Percentiles rank a stretch among this genome's conserved stretches.
These are phyloP conservation scores for Nasturtium officinale DNA, from an alignment of 345 rosid species.

Conservation along the genomic window DNA sequence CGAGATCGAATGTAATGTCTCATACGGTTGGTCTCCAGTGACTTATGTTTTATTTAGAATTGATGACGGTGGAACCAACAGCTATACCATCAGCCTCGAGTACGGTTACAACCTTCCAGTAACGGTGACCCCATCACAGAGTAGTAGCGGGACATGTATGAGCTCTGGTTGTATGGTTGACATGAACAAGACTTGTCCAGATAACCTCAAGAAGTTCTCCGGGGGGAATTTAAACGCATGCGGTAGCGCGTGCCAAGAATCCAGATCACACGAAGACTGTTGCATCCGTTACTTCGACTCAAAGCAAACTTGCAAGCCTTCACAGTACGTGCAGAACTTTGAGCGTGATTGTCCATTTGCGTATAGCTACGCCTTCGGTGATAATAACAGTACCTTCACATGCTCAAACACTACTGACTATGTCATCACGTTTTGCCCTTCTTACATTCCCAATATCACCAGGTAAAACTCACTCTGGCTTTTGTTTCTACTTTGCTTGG, in stretches of 20 bases:
- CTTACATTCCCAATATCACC: not conserved
- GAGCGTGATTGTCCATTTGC: constrained; percentile 23
- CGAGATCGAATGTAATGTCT: not conserved
- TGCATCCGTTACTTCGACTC: constrained; percentile 11
- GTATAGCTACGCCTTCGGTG: constrained; percentile 9
- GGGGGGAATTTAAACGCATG: not conserved
- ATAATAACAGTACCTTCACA: constrained; percentile 18
- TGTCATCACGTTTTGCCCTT: constrained; percentile 23
- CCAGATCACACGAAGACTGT: not conserved
- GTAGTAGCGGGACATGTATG: not conserved
- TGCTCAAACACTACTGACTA: constrained; percentile 29
- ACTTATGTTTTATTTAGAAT: constrained; percentile 22
- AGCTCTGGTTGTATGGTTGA: constrained; percentile 32
- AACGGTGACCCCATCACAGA: constrained; percentile 14
- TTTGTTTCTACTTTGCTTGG: not conserved
- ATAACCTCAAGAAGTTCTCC: constrained; percentile 13
- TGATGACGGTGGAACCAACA: not conserved
- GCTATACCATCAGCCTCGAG: not conserved
- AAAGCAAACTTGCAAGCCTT: constrained; percentile 35
- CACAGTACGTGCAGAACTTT: constrained; percentile 16
- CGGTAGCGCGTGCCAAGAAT: not conserved
- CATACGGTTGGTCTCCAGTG: not conserved
- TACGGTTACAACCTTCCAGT: constrained; percentile 36
- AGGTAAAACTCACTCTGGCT: not conserved
- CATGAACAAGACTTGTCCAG: constrained; percentile 21